phyloP scores from a whole-genome alignment of 768 basidiomycete genomes.

The Rhodotorula diobovata region DNA sequence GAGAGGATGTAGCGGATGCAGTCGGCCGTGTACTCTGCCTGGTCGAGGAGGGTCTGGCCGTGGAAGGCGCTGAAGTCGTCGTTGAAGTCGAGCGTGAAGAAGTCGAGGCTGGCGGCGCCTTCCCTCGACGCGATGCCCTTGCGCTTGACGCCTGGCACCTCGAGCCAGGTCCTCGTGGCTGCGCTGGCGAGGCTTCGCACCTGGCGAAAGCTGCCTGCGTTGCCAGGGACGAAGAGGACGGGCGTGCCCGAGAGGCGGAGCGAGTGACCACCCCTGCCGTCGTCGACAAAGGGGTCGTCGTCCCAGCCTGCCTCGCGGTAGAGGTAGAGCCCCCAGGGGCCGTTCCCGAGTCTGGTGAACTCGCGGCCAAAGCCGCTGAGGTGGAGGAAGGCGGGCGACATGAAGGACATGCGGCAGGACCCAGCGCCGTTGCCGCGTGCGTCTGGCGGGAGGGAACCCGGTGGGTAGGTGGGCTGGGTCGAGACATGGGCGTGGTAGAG shows the following conservation, averaged over 20 bases:
- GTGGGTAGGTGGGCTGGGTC: conserved; percentile 37
- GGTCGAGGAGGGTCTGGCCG: conserved; percentile 75
- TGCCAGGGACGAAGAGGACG: conserved; percentile 95
- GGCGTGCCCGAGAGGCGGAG: conserved; percentile 57
- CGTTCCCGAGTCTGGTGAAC: conserved; percentile 54
- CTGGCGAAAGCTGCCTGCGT: conserved; percentile 91
- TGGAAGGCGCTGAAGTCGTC: conserved; percentile 96
- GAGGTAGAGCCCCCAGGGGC: conserved; percentile 59
- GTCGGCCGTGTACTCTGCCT: conserved; percentile 67
- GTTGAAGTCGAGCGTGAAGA: conserved; percentile 93
- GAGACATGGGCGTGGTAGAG: conserved; percentile 27
- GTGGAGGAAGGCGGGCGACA: conserved; percentile 82
- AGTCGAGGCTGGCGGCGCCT: conserved; percentile 62
- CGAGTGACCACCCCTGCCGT: background rate
- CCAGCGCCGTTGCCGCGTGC: conserved; percentile 32
- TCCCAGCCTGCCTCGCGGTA: conserved; percentile 91
- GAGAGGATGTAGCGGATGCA: conserved; percentile 75
- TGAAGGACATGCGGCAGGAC: conserved; percentile 84
- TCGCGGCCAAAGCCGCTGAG: conserved; percentile 65
- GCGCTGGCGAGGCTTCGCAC: conserved; percentile 92
- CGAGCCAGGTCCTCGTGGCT: conserved; percentile 72
- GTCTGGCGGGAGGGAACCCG: conserved; percentile 33
- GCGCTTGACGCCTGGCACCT: conserved; percentile 51
- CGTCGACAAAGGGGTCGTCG: conserved; percentile 54
- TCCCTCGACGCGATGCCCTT: conserved; percentile 49